Evolutionary conservation across 2,329 filamentous ascomycete genomes (phyloP).

Genomic region (Pyricularia pennisetigena): DNA sequence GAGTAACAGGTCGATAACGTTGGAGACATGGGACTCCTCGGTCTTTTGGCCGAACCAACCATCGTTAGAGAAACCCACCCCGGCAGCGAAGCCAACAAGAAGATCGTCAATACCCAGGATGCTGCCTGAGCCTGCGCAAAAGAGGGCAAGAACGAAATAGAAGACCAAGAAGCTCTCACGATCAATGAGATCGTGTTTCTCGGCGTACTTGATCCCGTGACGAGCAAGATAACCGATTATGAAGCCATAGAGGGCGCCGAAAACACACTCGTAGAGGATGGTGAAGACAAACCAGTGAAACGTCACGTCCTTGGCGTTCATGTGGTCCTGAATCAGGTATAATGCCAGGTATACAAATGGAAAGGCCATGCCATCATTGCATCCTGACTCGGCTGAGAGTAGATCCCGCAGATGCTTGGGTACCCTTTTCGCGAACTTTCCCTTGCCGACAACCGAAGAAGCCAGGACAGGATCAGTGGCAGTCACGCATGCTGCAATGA

Average conservation of each 20-base stretch:
- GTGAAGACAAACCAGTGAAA: constrained; percentile 85
- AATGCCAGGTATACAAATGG: constrained; percentile 91
- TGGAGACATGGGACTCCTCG: constrained; percentile 95
- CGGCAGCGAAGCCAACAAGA: constrained; percentile 86
- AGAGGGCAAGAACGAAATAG: constrained; percentile 93
- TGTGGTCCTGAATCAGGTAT: constrained; percentile 78
- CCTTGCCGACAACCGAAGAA: constrained; percentile 96
- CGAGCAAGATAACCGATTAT: constrained; percentile 79
- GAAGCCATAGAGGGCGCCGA: constrained; percentile 85
- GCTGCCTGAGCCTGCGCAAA: constrained; percentile 88
- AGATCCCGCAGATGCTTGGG: constrained; percentile 95
- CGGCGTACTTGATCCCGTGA: constrained; percentile 81
- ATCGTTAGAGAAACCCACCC: constrained; percentile 98
- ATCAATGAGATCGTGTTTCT: constrained; percentile 79
- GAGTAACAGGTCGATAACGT: constrained; percentile 95
- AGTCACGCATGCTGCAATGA: constrained; percentile 85
- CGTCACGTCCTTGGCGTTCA: constrained; percentile 56
- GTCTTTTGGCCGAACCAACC: constrained; percentile 99
- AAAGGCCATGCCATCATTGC: constrained; percentile 99
- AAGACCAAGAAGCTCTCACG: constrained; percentile 96
- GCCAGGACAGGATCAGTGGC: constrained; percentile 95
- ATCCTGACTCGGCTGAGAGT: constrained; percentile 91
- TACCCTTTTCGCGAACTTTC: constrained; percentile 95
- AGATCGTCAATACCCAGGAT: constrained; percentile 88
- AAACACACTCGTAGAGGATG: constrained; percentile 90